phyloP scores from a whole-genome alignment of 2,329 filamentous ascomycete genomes.

The Fusarium avenaceum region DNA sequence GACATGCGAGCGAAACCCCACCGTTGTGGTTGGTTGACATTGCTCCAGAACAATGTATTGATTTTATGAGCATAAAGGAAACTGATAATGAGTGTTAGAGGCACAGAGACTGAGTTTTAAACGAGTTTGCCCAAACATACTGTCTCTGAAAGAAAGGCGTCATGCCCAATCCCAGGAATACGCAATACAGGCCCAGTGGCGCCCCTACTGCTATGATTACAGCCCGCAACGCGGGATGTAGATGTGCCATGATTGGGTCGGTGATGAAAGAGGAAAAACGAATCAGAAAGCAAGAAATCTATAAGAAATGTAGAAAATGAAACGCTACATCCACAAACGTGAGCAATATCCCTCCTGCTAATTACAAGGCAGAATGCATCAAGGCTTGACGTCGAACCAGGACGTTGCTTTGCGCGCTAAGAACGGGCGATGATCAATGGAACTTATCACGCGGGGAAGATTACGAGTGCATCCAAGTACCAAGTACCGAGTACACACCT shows the following conservation, averaged over 20 bases:
- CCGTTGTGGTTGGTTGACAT: slow-evolving; percentile 80
- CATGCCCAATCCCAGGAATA: slow-evolving; percentile 74
- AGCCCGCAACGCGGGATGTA: slow-evolving; percentile 44
- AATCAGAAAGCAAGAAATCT: slow-evolving; percentile 6
- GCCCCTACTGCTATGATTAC: slow-evolving; percentile 68
- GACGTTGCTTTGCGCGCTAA: slow-evolving; percentile 46
- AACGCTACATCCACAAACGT: slow-evolving; percentile 1
- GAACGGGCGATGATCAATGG: slow-evolving; percentile 32
- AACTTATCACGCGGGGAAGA: slow-evolving; percentile 32
- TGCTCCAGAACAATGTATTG: slow-evolving; percentile 77
- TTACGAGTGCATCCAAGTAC: slow-evolving; percentile 28
- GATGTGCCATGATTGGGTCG: slow-evolving; percentile 35
- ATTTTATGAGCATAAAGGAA: slow-evolving; percentile 87
- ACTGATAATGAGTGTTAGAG: slow-evolving; percentile 60
- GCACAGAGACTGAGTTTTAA: background rate
- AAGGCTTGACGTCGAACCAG: slow-evolving; percentile 46
- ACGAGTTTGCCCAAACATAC: slow-evolving; percentile 61
- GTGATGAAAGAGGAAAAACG: background rate
- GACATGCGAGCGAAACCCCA: slow-evolving; percentile 86
- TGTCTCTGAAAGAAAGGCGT: slow-evolving; percentile 82
- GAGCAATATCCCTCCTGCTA: slow-evolving; percentile 3
- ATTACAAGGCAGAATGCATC: slow-evolving; percentile 21
- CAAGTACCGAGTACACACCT: background rate
- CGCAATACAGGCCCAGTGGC: slow-evolving; percentile 74
- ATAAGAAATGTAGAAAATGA: slow-evolving; percentile 1